These are phyloP conservation scores for Pisolithus microcarpus DNA, from an alignment of 768 basidiomycete species.

Conservation along the genomic window DNA sequence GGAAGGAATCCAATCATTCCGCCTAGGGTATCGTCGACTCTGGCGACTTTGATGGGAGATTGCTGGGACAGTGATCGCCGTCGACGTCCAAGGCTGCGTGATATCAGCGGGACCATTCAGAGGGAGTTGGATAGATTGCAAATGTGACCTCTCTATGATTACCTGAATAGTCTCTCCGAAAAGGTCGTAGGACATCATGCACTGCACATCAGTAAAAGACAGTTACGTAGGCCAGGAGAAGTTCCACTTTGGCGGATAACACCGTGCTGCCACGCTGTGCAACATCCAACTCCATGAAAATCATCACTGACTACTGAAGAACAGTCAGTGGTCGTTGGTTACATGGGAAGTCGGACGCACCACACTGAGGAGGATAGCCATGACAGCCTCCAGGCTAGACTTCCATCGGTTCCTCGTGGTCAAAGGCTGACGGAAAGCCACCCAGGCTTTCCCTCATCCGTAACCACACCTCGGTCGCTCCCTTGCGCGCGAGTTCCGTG, in stretches of 20 bases:
- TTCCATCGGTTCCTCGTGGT: conserved; percentile 37
- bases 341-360: background rate
- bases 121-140: background rate
- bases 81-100: background rate
- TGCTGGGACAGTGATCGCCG: conserved; percentile 1
- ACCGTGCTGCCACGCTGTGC: too few species aligned
- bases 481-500: conserved; percentile 40
- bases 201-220: too few species aligned
- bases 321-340: too few species aligned
- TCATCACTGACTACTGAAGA: too few species aligned
- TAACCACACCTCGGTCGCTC: conserved; percentile 42
- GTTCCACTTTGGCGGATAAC: too few species aligned
- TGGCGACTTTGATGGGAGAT: conserved; percentile 4
- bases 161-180: too few species aligned
- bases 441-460: conserved; percentile 40
- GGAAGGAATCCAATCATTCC: background rate
- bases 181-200: too few species aligned
- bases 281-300: too few species aligned
- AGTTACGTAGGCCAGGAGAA: too few species aligned
- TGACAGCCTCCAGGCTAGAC: conserved; percentile 12
- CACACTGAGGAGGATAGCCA: too few species aligned
- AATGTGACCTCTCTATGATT: background rate
- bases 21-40: background rate
- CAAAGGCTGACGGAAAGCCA: conserved; percentile 13
- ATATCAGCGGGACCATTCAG: background rate